Conservation (phyloP, 352 stramenopile genomes). For the Peronosclerospora sorghi region DNA sequence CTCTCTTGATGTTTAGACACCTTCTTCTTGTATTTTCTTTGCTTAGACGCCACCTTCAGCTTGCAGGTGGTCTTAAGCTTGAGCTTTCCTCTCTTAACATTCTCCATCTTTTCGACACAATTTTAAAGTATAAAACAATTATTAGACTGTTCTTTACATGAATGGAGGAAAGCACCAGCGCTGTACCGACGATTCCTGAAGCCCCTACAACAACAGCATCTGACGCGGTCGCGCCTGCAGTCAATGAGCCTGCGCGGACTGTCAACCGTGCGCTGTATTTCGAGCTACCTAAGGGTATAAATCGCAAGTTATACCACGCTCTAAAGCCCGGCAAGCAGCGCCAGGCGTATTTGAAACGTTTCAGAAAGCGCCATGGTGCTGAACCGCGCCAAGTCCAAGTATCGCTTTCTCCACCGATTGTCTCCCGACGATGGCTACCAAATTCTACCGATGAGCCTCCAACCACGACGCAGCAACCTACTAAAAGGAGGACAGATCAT, state of each 20-base stretch:
- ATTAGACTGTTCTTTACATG: too few species aligned
- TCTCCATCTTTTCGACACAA: slow-evolving; percentile 32
- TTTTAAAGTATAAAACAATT: not conserved
- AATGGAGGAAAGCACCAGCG: slow-evolving; percentile 11
- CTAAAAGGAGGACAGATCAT: not conserved
- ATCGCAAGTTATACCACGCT: slow-evolving; percentile 2
- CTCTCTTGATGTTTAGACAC: slow-evolving; percentile 28
- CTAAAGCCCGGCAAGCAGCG: slow-evolving; percentile 8
- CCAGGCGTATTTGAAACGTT: slow-evolving; percentile 8
- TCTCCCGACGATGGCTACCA: not conserved
- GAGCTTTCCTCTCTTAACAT: slow-evolving; percentile 77
- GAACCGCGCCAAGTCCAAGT: not conserved
- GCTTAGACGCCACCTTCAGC: slow-evolving; percentile 47
- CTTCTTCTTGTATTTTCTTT: slow-evolving; percentile 51
- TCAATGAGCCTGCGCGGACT: not conserved
- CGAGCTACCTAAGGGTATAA: slow-evolving; percentile 7
- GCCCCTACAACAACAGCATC: not conserved
- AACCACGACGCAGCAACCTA: not conserved
- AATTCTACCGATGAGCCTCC: not conserved
- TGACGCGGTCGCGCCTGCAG: not conserved
- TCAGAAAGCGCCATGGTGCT: slow-evolving; percentile 1
- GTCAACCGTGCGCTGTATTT: not conserved
- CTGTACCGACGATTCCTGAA: not conserved
- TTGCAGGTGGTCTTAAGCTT: slow-evolving; percentile 58
- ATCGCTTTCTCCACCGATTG: not conserved